Conservation (phyloP, 768 basidiomycete species). For the Mycena epipterygia region DNA sequence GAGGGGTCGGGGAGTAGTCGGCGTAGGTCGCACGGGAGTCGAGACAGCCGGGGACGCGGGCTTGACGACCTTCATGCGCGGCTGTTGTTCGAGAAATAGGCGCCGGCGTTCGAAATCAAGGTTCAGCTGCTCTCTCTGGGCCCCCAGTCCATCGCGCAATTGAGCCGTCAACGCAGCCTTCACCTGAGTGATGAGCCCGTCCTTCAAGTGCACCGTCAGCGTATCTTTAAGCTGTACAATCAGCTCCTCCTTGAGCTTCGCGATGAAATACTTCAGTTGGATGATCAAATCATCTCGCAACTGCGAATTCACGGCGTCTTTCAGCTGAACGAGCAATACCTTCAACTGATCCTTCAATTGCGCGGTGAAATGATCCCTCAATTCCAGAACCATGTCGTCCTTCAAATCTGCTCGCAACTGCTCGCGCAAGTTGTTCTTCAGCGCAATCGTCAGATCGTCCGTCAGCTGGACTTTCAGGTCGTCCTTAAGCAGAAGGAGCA, state of each 20-base stretch:
- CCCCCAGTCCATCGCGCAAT: slow-evolving; percentile 34
- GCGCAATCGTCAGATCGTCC: slow-evolving; percentile 27
- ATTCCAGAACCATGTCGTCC: slow-evolving; percentile 28
- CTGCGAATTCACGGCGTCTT: slow-evolving; percentile 33
- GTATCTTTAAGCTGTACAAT: slow-evolving; percentile 33
- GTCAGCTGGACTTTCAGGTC: slow-evolving; percentile 26
- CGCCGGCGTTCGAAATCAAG: slow-evolving; percentile 37
- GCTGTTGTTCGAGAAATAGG: slow-evolving; percentile 35
- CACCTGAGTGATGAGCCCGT: slow-evolving; percentile 35
- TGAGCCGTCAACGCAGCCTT: slow-evolving; percentile 36
- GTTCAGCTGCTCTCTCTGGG: slow-evolving; percentile 37
- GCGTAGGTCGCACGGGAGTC: slow-evolving; percentile 23
- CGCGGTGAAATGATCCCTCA: slow-evolving; percentile 31
- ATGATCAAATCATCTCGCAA: slow-evolving; percentile 33
- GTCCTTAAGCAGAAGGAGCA: slow-evolving; percentile 26
- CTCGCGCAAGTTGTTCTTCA: slow-evolving; percentile 26
- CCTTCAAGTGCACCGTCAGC: slow-evolving; percentile 36
- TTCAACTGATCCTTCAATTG: slow-evolving; percentile 33
- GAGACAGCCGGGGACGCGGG: slow-evolving; percentile 25
- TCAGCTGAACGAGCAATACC: slow-evolving; percentile 27
- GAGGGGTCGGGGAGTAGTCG: slow-evolving; percentile 19
- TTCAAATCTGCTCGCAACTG: slow-evolving; percentile 34
- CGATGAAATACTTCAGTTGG: slow-evolving; percentile 37
- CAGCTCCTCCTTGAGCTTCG: slow-evolving; percentile 38
- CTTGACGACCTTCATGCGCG: slow-evolving; percentile 22